Conservation (phyloP, 306 rosid species). For the Trichosanthes truncata region DNA sequence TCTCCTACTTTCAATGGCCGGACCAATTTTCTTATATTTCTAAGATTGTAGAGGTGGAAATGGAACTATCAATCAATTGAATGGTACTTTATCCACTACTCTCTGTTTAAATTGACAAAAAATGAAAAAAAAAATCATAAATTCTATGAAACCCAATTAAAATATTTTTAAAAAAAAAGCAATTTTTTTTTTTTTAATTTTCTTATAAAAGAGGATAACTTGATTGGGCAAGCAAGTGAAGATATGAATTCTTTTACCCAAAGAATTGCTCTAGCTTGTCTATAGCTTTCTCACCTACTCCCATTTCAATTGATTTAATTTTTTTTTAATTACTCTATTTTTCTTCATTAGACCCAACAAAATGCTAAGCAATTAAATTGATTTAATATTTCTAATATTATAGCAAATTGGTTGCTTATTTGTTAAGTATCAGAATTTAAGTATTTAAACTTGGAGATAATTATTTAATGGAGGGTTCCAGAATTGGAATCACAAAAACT, state of each 20-base stretch:
- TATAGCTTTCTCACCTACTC: conserved; percentile 1
- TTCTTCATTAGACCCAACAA: not conserved
- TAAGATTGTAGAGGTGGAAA: too few relatives aligned
- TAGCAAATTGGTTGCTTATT: not conserved
- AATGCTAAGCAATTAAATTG: not conserved
- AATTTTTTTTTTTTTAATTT: too few relatives aligned
- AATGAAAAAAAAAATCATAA: too few relatives aligned
- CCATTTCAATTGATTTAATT: not conserved
- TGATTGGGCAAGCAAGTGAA: not conserved
- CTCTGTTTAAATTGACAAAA: too few relatives aligned
- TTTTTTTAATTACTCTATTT: not conserved
- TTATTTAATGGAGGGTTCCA: not conserved
- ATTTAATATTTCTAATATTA: not conserved
- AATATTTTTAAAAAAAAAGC: too few relatives aligned
- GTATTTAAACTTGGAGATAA: not conserved
- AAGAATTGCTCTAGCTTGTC: not conserved
- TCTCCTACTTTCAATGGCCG: too few relatives aligned
- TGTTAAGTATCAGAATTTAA: not conserved
- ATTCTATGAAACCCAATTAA: too few relatives aligned
- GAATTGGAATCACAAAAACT: not conserved
- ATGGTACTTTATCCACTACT: too few relatives aligned
- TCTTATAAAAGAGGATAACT: not conserved
- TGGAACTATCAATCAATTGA: too few relatives aligned
- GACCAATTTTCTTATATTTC: too few relatives aligned
- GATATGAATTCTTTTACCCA: not conserved